Evolutionary conservation across 116 monocot species (phyloP), one percentile per base, ranked within the genome.

Genomic region (Dioscorea cayenensis): DNA sequence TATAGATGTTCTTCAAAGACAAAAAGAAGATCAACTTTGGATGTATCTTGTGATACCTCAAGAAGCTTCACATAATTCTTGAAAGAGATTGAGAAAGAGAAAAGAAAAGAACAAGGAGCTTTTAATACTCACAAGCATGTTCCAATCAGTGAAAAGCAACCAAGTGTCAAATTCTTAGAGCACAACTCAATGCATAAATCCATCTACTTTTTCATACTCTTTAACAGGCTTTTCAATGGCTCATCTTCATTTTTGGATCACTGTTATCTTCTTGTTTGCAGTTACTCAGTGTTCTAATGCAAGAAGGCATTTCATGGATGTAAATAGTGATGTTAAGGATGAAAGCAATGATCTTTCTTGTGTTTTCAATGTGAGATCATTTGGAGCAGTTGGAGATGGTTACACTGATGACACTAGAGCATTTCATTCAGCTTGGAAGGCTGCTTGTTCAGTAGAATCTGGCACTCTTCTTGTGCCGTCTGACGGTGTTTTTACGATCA

Each of bases 351-450:
- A 79, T 43, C 43, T 32, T 32, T 32, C 43, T 2, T 70, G 70
- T 37, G 52, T 92, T 10, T 89, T 89, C 71, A 68, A 95, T 67
- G 95, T 92, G 11, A 74, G 79, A 28, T 63, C 68, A 0, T 91
- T 76, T 20, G 92, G 95, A 0, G 95, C 89, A 0, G 67, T 80
- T 7, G 95, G 92, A 14, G 85, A 95, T 28, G 95, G 87, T 7
- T 72, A 71, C 25, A 78, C 75, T 6, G 95, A 91, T 69, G 91
- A 91, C 74, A 95, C 91, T 0, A 70, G 78, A 17, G 91, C 95
- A 4, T 91, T 95, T 48, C 73, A 67, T 27, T 29, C 36, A 1
- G 86, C 95, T 25, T 95, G 95, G 95, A 89, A 89, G 72, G 87
- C 77, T 4, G 92, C 95, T 1, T 95, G 95, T 61, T 58, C 84